These are phyloP conservation scores for Populus trichocarpa DNA, from an alignment of 441 rosid genomes.

Conservation along the genomic window DNA sequence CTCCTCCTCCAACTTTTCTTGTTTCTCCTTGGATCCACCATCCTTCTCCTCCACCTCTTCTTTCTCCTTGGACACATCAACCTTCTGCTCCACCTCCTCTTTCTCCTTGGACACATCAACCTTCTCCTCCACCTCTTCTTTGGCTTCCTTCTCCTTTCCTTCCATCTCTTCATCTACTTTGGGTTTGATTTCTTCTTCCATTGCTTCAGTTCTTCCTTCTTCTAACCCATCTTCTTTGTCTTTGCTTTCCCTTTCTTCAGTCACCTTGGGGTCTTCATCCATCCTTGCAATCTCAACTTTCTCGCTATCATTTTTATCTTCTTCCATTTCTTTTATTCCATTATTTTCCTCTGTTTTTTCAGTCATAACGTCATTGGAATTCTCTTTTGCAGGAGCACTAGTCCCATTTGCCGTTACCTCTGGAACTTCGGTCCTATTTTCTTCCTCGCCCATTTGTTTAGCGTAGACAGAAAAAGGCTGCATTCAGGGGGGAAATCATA, in stretches of 20 bases:
- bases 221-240: constrained; percentile 14
- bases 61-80: constrained; percentile 15
- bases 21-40: constrained; percentile 17
- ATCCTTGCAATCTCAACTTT: constrained; percentile 18
- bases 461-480: constrained; percentile 7
- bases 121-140: constrained; percentile 15
- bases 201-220: constrained; percentile 4
- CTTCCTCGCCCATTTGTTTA: constrained; percentile 62
- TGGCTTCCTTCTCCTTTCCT: constrained; percentile 18
- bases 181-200: constrained; percentile 5
- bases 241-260: constrained; percentile 24
- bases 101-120: too few relatives aligned
- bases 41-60: constrained; percentile 14
- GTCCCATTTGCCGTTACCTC: constrained; percentile 50
- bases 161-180: constrained; percentile 10
- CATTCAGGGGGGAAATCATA: neutral
- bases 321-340: constrained; percentile 23
- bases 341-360: constrained; percentile 29
- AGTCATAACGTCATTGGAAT: constrained; percentile 23
- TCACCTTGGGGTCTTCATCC: constrained; percentile 34
- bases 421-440: constrained; percentile 41
- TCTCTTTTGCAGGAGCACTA: constrained; percentile 32
- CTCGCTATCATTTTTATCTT: constrained; percentile 27
- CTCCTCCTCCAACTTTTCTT: constrained; percentile 21
- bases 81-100: constrained; percentile 1